Evolutionary conservation across 176 grass and related monocot species (phyloP), one percentile per base, ranked within the genome.

Genomic region (Eleusine coracana): DNA sequence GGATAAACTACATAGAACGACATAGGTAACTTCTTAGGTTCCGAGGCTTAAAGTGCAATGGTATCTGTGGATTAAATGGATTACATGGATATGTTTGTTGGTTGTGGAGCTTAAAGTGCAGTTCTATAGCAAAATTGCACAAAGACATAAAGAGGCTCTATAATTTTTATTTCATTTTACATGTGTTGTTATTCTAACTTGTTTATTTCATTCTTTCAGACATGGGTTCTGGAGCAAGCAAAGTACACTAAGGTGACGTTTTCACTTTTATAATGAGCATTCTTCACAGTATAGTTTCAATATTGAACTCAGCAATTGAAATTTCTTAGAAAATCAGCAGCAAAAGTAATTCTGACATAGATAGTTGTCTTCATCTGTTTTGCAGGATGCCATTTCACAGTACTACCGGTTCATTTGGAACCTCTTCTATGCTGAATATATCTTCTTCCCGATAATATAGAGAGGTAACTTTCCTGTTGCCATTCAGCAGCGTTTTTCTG

Each of bases 391-490:
- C 70, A 96, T 99, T 81, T 92, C 85, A 11, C 80, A 96, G 66
- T 99, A 88, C 81, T 99, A 99, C 50, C 83, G 80, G 70, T 96
- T 99, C 83, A 96, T 96, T 55, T 99, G 97, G 97, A 96, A 96
- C 70, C 91, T 96, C 42, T 99, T 99, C 80, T 99, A 99, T 23
- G 87, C 93, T 18, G 96, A 96, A 71, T 99, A 99, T 63, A 80
- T 90, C 20, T 80, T 99, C 59, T 99, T 96, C 70, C 96, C 96
- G 1, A 28, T 99, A 16, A 84, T 96, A 90, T 99, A 96, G 83
- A 92, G 78, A 97, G 89, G 86, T 87, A 85, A 79, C 5, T 36
- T 67, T 81, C 42, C 38, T 20, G 13, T 20, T 59, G 37, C 2
- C 54, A 36, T 77, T 20, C 4, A 34, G 4, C 50, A 8, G 3